Base-by-base conservation (phyloP, 2,329 filamentous ascomycete genomes). In the Apiospora marii region DNA sequence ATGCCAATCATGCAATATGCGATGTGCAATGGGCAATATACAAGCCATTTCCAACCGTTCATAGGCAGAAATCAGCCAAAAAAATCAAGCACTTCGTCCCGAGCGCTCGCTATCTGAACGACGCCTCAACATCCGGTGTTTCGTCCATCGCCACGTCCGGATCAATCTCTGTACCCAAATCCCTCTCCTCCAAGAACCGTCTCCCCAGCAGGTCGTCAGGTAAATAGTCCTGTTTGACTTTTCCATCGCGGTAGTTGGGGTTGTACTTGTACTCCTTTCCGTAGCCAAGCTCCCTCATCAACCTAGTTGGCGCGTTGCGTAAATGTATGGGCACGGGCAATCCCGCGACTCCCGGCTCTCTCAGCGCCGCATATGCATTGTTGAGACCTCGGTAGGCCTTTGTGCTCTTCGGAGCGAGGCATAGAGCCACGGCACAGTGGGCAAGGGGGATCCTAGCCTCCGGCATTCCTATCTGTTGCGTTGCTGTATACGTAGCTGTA, bases 261-360 rank as follows among this genome's bases (percentile, higher is more conserved):
- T 97, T 97, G 80, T 99, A 98, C 82, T 98, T 98, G 83, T 99
- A 99, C 80, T 95, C 93, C 69, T 91, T 92, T 0, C 95, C 95
- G 79, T 95, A 97, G 0, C 94, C 96, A 76, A 98, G 84, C 76
- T 98, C 96, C 78, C 95, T 93, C 96, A 99, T 97, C 75, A 98
- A 81, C 76, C 92, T 89, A 1, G 96, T 98, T 0, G 96, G 96
- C 12, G 96, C 96, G 82, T 98, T 98, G 73, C 96, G 87, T 73
- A 99, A 83, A 81, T 98, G 96, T 51, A 96, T 83, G 2, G 96
- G 96, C 30, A 99, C 92, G 0, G 95, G 93, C 69, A 98, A 80
- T 0, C 89, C 90, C 0, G 95, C 95, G 2, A 97, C 87, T 0
- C 95, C 96, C 0, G 95, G 95, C 80, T 98, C 95, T 72, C 90